Evolutionary conservation across 345 rosid genomes (phyloP).

Genomic region (Passiflora organensis): DNA sequence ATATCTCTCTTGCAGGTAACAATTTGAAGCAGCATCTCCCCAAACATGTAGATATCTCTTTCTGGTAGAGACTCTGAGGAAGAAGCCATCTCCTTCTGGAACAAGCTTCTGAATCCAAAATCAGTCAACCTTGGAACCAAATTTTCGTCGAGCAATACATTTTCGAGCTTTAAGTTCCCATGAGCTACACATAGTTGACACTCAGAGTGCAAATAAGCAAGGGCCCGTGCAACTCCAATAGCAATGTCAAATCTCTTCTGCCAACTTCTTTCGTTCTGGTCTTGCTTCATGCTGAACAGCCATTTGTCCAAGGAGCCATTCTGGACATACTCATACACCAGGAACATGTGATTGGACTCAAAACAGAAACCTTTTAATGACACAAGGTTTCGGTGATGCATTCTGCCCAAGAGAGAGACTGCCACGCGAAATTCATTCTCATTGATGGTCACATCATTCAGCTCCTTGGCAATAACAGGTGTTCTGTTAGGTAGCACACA

Average conservation of each 20-base stretch:
- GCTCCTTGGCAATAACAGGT: slow-evolving; percentile 22
- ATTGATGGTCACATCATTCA: slow-evolving; percentile 7
- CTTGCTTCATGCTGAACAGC: slow-evolving; percentile 15
- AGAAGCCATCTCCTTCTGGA: slow-evolving; percentile 22
- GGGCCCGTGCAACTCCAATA: slow-evolving; percentile 34
- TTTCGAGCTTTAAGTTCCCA: slow-evolving; percentile 35
- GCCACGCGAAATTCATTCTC: slow-evolving; percentile 29
- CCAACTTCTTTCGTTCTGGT: slow-evolving; percentile 17
- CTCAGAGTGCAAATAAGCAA: slow-evolving; percentile 36
- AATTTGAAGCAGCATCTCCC: slow-evolving; percentile 34
- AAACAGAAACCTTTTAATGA: slow-evolving; percentile 33
- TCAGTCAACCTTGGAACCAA: slow-evolving; percentile 30
- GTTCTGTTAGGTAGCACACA: slow-evolving; percentile 21
- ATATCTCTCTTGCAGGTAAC: slow-evolving; percentile 22
- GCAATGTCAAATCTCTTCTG: slow-evolving; percentile 34
- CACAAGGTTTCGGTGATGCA: slow-evolving; percentile 37
- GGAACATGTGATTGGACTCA: slow-evolving; percentile 17
- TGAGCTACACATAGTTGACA: slow-evolving; percentile 30
- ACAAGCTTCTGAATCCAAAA: slow-evolving; percentile 26
- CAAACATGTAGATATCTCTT: slow-evolving; percentile 32
- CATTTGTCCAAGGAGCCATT: slow-evolving; percentile 32
- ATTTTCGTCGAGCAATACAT: slow-evolving; percentile 32
- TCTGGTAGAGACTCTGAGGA: slow-evolving; percentile 27
- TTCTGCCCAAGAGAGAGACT: slow-evolving; percentile 30
- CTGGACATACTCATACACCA: slow-evolving; percentile 19